These are phyloP conservation scores for Talaromyces funiculosus DNA, from an alignment of 2,329 filamentous ascomycete species.

Conservation along the genomic window DNA sequence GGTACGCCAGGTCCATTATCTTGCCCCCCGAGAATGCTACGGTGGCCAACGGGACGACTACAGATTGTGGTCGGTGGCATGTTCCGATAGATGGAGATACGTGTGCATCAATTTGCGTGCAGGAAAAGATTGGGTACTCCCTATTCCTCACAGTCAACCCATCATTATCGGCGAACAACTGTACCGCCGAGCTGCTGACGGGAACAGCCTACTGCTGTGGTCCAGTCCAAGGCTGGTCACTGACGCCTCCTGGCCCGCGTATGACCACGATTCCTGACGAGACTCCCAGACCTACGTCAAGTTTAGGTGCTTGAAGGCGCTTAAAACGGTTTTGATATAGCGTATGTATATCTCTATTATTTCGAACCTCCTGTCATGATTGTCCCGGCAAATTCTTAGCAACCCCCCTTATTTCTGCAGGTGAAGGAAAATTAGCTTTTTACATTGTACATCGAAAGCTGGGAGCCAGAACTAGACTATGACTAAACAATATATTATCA, in stretches of 20 bases:
- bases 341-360: no score
- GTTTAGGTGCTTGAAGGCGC: no score
- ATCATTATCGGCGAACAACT: constrained; percentile 14
- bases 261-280: not conserved
- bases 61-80: constrained; percentile 15
- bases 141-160: constrained; percentile 20
- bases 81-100: constrained; percentile 14
- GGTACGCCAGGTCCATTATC: not conserved
- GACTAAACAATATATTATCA: no score
- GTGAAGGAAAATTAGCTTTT: no score
- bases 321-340: no score
- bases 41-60: constrained; percentile 10
- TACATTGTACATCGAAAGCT: no score
- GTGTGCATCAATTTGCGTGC: constrained; percentile 19
- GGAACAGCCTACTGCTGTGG: constrained; percentile 18
- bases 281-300: not conserved
- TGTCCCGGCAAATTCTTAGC: no score
- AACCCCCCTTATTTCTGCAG: no score
- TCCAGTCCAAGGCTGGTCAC: constrained; percentile 3
- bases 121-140: constrained; percentile 12
- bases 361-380: no score
- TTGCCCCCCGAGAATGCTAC: constrained; percentile 17
- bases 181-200: constrained; percentile 10
- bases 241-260: not conserved
- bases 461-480: no score